Percentiles rank a stretch among this genome's conserved stretches.
Conservation (phyloP, 2,329 filamentous ascomycete species). For the Claviceps spartinae region DNA sequence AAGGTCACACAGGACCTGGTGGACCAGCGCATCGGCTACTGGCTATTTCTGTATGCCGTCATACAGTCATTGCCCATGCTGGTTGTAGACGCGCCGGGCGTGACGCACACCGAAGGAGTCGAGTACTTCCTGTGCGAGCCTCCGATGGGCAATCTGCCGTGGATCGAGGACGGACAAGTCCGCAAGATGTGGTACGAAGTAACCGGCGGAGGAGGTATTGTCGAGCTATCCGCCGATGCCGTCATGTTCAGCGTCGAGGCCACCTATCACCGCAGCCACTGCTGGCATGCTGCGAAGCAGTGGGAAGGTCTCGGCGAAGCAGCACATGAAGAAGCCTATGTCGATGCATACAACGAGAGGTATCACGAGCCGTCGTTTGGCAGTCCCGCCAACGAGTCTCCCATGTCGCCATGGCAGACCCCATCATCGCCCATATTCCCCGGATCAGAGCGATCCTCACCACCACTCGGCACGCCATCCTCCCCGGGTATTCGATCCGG, state of each 20-base stretch:
- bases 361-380: neutral
- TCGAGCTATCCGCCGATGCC: conserved; percentile 46
- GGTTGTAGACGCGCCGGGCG: conserved; percentile 58
- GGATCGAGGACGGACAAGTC: conserved; percentile 52
- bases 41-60: conserved; percentile 70
- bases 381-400: conserved; percentile 19
- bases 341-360: neutral
- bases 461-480: conserved; percentile 1
- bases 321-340: conserved; percentile 4
- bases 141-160: conserved; percentile 58
- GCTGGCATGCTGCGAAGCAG: conserved; percentile 38
- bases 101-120: conserved; percentile 55
- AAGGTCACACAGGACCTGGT: conserved; percentile 52
- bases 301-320: conserved; percentile 29
- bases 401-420: conserved; percentile 25
- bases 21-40: conserved; percentile 62
- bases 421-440: conserved; percentile 25
- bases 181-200: conserved; percentile 64
- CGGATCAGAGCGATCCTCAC: conserved; percentile 11
- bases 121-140: conserved; percentile 75
- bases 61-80: conserved; percentile 67
- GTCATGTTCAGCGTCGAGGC: conserved; percentile 49
- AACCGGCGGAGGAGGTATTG: conserved; percentile 45
- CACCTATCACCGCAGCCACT: conserved; percentile 44
- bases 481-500: conserved; percentile 12